Conservation (phyloP, 2,329 filamentous ascomycete genomes). For the Alternaria angustiovoidea region DNA sequence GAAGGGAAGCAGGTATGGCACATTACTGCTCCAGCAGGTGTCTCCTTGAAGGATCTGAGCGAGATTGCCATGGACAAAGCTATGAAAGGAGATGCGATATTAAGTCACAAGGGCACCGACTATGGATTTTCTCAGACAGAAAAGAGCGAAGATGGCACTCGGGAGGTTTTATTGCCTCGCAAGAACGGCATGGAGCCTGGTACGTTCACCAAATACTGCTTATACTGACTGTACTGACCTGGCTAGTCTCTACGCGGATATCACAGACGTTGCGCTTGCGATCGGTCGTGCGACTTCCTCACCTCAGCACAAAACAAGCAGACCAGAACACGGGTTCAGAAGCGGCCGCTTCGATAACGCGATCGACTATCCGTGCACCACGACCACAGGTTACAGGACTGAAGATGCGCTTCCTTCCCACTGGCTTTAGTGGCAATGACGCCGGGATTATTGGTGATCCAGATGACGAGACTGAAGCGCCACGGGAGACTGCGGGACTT, state of each 20-base stretch:
- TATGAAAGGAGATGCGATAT: constrained; percentile 61
- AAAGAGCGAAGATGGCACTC: constrained; percentile 60
- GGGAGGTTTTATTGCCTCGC: constrained; percentile 69
- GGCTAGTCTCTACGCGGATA: constrained; percentile 49
- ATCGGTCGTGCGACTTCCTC: constrained; percentile 66
- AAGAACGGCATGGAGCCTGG: constrained; percentile 64
- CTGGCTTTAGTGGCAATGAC: constrained; percentile 63
- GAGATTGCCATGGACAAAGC: constrained; percentile 69
- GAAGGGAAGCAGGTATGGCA: constrained; percentile 82
- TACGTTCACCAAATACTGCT: constrained; percentile 49
- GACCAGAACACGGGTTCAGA: constrained; percentile 51
- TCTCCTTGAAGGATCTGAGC: constrained; percentile 73
- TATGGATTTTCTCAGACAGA: constrained; percentile 67
- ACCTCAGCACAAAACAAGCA: constrained; percentile 51
- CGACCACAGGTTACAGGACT: constrained; percentile 73
- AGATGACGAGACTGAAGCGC: constrained; percentile 56
- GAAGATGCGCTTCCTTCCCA: constrained; percentile 71
- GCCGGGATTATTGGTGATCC: constrained; percentile 54
- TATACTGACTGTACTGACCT: constrained; percentile 15
- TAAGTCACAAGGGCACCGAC: constrained; percentile 70
- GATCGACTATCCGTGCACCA: constrained; percentile 61
- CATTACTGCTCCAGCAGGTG: constrained; percentile 74
- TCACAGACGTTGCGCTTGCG: constrained; percentile 71
- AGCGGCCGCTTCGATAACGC: constrained; percentile 54
- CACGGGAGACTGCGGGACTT: constrained; percentile 29